Evolutionary conservation across 176 grass and related monocot species (phyloP).

Genomic region (Zea mays): DNA sequence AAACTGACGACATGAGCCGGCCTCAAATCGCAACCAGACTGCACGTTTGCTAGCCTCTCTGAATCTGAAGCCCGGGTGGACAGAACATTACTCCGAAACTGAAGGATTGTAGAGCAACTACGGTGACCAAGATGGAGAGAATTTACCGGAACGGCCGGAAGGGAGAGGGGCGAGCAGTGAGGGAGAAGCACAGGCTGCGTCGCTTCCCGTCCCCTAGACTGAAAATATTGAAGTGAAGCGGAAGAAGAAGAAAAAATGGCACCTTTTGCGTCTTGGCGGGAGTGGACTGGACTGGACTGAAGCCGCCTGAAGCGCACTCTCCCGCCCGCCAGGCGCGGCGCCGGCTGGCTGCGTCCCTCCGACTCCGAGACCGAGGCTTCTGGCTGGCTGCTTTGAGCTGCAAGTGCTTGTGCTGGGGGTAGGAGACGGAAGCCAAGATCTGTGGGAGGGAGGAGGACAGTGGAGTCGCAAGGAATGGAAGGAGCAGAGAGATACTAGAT

Average conservation of each 20-base stretch:
- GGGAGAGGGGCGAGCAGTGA: background rate
- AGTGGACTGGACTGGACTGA: background rate
- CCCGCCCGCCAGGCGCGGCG: background rate
- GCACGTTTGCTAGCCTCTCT: background rate
- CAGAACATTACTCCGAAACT: background rate
- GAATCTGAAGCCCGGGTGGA: background rate
- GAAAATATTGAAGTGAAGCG: background rate
- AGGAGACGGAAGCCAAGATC: constrained; percentile 21
- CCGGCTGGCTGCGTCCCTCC: background rate
- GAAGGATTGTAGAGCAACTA: background rate
- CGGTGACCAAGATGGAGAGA: background rate
- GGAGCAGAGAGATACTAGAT: background rate
- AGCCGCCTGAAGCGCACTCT: background rate
- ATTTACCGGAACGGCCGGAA: background rate
- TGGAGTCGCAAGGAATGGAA: background rate
- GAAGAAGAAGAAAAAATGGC: background rate
- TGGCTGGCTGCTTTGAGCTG: background rate
- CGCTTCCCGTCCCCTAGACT: background rate
- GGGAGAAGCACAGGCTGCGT: background rate
- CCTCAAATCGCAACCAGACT: background rate
- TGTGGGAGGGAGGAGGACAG: background rate
- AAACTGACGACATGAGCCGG: background rate
- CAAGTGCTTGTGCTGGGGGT: background rate
- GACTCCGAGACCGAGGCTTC: constrained; percentile 6
- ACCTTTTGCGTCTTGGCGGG: constrained; percentile 22